Evolutionary conservation across 805 yeast genomes (phyloP), one percentile per base, ranked within the genome.

Genomic region (Phaffomyces thermotolerans): DNA sequence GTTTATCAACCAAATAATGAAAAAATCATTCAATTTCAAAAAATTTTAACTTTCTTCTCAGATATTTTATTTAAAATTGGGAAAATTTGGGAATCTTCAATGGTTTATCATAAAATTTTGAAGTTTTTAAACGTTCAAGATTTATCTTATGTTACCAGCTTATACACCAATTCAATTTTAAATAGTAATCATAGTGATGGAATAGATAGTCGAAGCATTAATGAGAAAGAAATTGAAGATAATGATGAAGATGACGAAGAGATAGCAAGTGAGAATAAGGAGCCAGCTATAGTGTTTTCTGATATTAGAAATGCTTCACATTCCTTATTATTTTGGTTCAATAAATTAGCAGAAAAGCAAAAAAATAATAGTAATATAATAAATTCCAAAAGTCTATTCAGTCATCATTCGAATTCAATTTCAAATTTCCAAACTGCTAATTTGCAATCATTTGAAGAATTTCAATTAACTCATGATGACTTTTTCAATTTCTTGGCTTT

Each of bases 221-320:
- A 41, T 15, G 51, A 46, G 33, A 42, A 51, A 20, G 22, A 20
- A 20, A 5, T 20, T 12, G 39, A 37, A 13, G 59, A 54, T 23
- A 41, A 51, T 10, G 29, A 27, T 27, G 29, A 27, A 8, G 39
- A 37, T 7, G 59, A 54, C 25, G 63, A 60, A 35, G 57, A 56
- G 25, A 52, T 51, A 24, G 49, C 56, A 5, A 59, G 59, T 15
- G 58, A 52, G 20, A 36, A 50, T 13, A 48, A 53, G 42, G 66
- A 62, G 38, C 67, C 68, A 4, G 61, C 64, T 12, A 59, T 58
- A 40, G 70, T 68, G 14, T 61, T 67, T 34, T 54, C 65, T 1
- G 66, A 62, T 44, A 60, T 62, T 60, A 52, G 63, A 34, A 53
- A 60, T 25, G 62, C 60, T 20, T 59, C 64, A 14, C 62, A 60